Conservation (phyloP, 2,329 filamentous ascomycete species). For the Pseudocercospora fijiensis region DNA sequence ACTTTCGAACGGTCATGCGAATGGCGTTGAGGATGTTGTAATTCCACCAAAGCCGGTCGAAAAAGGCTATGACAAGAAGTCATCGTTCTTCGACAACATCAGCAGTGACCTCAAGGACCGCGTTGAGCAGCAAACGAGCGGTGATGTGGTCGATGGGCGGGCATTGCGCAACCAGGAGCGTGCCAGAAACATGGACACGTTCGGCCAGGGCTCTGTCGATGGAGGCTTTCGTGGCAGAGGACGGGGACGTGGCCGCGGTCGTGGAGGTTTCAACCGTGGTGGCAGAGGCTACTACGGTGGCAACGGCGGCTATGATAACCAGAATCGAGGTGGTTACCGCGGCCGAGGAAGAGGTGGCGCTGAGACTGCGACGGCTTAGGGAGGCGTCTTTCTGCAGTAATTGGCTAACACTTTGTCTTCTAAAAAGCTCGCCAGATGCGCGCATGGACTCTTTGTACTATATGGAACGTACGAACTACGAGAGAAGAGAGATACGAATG, state of each 20-base stretch:
- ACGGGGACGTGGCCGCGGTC: conserved; percentile 73
- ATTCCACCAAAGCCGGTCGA: conserved; percentile 45
- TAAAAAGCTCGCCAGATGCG: conserved; percentile 4
- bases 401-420: conserved; percentile 6
- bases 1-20: conserved; percentile 27
- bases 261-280: conserved; percentile 39
- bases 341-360: conserved; percentile 25
- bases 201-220: conserved; percentile 94
- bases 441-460: conserved; percentile 2
- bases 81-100: conserved; percentile 97
- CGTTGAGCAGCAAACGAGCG: conserved; percentile 59
- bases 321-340: conserved; percentile 13
- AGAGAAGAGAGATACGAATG: conserved; percentile 8
- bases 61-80: conserved; percentile 77
- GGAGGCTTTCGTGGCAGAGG: conserved; percentile 69
- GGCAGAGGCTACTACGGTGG: conserved; percentile 20
- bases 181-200: conserved; percentile 94
- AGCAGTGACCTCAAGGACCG: conserved; percentile 90
- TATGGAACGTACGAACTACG: conserved; percentile 4
- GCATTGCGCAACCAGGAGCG: conserved; percentile 93
- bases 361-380: conserved; percentile 22
- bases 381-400: conserved; percentile 8
- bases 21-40: conserved; percentile 45
- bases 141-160: conserved; percentile 62
- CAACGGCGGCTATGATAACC: conserved; percentile 23